Percentiles rank a stretch among this genome's conserved stretches.
These are phyloP conservation scores for Chaetomium sp. DNA, from an alignment of 2,329 filamentous ascomycete species.

Conservation along the genomic window DNA sequence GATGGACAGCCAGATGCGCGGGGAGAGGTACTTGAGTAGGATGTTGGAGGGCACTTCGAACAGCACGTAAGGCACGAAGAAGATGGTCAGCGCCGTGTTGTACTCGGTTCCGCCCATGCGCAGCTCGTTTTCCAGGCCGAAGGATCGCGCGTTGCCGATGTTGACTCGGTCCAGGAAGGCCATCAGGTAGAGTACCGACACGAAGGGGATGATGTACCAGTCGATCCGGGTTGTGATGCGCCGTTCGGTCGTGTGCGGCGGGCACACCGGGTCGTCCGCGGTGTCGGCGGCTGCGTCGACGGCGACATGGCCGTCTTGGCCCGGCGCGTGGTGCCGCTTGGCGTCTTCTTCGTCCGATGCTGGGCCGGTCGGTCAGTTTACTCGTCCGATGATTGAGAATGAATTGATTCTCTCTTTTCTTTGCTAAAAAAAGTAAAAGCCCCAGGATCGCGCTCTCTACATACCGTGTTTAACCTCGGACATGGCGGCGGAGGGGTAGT, in stretches of 20 bases:
- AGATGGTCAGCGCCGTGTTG: constrained; percentile 71
- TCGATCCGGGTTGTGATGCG: constrained; percentile 66
- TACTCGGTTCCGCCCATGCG: constrained; percentile 52
- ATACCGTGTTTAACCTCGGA: constrained; percentile 13
- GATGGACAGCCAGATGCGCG: constrained; percentile 64
- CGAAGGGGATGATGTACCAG: constrained; percentile 61
- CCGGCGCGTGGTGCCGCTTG: not conserved
- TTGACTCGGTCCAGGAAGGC: constrained; percentile 71
- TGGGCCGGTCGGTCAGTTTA: not conserved
- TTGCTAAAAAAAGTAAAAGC: not conserved
- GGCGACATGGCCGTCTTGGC: not conserved
- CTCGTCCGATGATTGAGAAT: not conserved
- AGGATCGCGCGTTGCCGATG: constrained; percentile 69
- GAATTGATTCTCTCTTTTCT: not conserved
- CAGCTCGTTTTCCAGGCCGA: constrained; percentile 58
- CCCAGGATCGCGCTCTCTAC: not conserved
- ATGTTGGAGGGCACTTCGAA: constrained; percentile 69
- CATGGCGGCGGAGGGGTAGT: constrained; percentile 4
- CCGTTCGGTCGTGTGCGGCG: constrained; percentile 54
- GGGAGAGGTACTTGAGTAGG: constrained; percentile 59
- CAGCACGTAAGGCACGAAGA: constrained; percentile 72
- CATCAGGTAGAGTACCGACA: constrained; percentile 65
- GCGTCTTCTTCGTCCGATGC: constrained; percentile 10
- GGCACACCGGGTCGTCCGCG: constrained; percentile 31
- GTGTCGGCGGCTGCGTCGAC: not conserved